Percentiles rank a stretch among this genome's conserved stretches.
These are phyloP conservation scores for Arabis alpina DNA, from an alignment of 345 rosid species.

Conservation along the genomic window DNA sequence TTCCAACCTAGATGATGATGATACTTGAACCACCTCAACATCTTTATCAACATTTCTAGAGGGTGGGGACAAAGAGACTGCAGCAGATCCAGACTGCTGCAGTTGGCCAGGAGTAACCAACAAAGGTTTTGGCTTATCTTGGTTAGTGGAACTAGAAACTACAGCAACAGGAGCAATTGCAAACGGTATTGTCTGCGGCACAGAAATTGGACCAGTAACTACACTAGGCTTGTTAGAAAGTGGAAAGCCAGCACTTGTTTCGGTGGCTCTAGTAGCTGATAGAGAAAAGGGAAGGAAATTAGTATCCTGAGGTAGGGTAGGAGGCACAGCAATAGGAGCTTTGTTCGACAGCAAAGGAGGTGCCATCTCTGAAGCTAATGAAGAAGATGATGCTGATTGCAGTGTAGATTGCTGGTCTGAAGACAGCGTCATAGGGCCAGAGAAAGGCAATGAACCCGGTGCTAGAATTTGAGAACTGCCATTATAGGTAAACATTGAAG, in stretches of 20 bases:
- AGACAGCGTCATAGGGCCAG: slow-evolving; percentile 30
- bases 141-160: slow-evolving; percentile 51
- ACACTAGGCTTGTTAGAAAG: slow-evolving; percentile 53
- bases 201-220: slow-evolving; percentile 52
- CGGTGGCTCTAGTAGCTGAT: slow-evolving; percentile 55
- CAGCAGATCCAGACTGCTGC: slow-evolving; percentile 59
- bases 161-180: slow-evolving; percentile 49
- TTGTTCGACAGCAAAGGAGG: slow-evolving; percentile 55
- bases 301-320: slow-evolving; percentile 47
- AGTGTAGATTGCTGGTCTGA: slow-evolving; percentile 47
- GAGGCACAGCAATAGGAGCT: slow-evolving; percentile 52
- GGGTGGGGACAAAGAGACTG: slow-evolving; percentile 50
- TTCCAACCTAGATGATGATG: slow-evolving; percentile 54
- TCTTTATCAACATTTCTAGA: slow-evolving; percentile 61
- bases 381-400: slow-evolving; percentile 53
- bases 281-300: slow-evolving; percentile 58
- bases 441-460: slow-evolving; percentile 46
- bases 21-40: slow-evolving; percentile 71
- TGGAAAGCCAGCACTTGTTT: slow-evolving; percentile 49
- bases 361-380: slow-evolving; percentile 63
- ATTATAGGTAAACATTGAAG: slow-evolving; percentile 49
- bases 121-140: slow-evolving; percentile 55
- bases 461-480: slow-evolving; percentile 47
- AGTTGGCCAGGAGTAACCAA: slow-evolving; percentile 80
- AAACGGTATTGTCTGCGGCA: slow-evolving; percentile 52